Conservation (phyloP, 2,329 filamentous ascomycete species). For the Colletotrichum camelliae region DNA sequence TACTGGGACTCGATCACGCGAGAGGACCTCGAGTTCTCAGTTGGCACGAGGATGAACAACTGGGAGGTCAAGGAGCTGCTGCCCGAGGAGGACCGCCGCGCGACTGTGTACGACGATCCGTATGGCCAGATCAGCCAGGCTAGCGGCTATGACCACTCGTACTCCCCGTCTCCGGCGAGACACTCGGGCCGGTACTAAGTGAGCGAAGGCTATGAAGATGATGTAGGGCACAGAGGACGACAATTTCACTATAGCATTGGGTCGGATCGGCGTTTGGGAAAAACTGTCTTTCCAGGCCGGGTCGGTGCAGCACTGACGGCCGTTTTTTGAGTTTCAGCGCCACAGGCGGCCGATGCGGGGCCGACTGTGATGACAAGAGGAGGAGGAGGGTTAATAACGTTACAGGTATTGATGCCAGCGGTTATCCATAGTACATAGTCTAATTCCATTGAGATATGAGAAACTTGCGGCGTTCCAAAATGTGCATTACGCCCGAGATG, state of each 20-base stretch:
- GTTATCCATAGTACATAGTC: constrained; percentile 4
- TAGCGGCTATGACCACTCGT: constrained; percentile 57
- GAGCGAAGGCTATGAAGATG: background rate
- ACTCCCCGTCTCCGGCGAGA: constrained; percentile 47
- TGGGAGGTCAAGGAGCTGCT: constrained; percentile 97
- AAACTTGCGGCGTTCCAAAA: background rate
- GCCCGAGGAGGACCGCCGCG: constrained; percentile 78
- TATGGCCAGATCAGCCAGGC: constrained; percentile 64
- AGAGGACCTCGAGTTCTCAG: constrained; percentile 97
- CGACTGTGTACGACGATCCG: constrained; percentile 75
- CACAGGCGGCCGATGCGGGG: background rate
- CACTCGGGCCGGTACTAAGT: constrained; percentile 53
- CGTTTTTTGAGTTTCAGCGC: background rate
- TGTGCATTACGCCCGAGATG: background rate
- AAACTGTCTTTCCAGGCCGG: constrained; percentile 10
- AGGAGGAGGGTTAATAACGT: constrained; percentile 1
- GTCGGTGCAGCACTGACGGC: background rate
- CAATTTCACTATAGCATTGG: background rate
- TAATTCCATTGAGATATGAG: constrained; percentile 9
- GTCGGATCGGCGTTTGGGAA: constrained; percentile 9
- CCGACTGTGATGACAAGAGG: background rate
- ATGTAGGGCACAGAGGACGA: background rate
- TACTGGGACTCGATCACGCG: constrained; percentile 99
- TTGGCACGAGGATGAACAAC: constrained; percentile 92
- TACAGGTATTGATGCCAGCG: background rate